Evolutionary conservation across 257 asterid genomes (phyloP), one percentile per base, ranked within the genome.

Genomic region (Anisodus tanguticus): DNA sequence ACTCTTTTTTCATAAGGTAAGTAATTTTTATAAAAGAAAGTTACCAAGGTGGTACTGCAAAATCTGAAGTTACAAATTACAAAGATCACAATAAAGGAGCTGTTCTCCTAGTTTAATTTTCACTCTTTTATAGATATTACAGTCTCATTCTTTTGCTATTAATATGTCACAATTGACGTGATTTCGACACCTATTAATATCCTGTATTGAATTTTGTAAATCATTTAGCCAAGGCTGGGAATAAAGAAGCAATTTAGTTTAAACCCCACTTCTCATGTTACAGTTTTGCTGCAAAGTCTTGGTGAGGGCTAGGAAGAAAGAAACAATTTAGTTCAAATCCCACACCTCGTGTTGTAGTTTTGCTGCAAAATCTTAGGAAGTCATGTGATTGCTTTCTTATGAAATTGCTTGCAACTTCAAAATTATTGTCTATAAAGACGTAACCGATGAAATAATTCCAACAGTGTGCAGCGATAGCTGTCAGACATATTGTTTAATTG

Each of bases 241-340:
- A 64, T 66, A 12, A 64, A 66, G 71, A 66, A 31, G 8, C 71
- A 6, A 31, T 67, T 35, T 67, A 35, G 49, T 67, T 67, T 47
- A 35, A 67, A 35, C 49, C 45, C 74, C 47, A 67, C 0, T 19
- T 35, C 72, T 66, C 74, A 35, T 67, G 49, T 67, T 35, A 35
- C 47, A 67, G 2, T 35, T 67, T 67, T 9, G 74, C 74, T 66
- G 72, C 72, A 66, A 66, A 62, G 11, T 64, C 71, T 26, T 64
- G 71, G 43, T 64, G 43, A 66, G 9, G 15, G 47, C 19, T 31
- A 66, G 72, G 47, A 66, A 15, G 10, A 66, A 66, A 66, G 72
- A 66, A 66, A 66, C 72, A 66, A 31, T 66, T 31, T 66, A 66
- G n/a, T 31, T 31, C 35, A 31, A 31, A 31, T 31, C 35, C 35